Evolutionary conservation across 2,329 filamentous ascomycete species (phyloP).

Genomic region (Colletotrichum tofieldiae): DNA sequence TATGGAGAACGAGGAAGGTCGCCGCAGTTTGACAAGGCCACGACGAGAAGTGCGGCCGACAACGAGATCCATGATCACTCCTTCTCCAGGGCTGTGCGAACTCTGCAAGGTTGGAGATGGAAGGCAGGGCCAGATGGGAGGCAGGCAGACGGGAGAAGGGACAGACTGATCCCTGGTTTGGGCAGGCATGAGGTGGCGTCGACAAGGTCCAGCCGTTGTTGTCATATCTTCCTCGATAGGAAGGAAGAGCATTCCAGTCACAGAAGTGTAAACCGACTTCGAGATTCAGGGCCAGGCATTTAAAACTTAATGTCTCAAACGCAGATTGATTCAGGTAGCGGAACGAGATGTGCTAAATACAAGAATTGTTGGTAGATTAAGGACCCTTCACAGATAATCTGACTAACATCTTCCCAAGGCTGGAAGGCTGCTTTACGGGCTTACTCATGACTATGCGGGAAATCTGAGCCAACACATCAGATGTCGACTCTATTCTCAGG

Average conservation of each 20-base stretch:
- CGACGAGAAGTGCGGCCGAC: background rate
- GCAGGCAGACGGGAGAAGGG: slow-evolving; percentile 17
- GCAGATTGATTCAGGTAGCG: background rate
- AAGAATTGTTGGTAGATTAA: background rate
- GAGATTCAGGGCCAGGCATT: background rate
- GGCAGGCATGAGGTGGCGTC: slow-evolving; percentile 36
- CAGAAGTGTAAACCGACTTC: background rate
- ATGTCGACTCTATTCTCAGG: too few relatives aligned
- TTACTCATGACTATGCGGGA: background rate
- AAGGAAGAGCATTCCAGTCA: slow-evolving; percentile 27
- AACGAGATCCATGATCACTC: slow-evolving; percentile 30
- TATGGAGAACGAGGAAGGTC: slow-evolving; percentile 12
- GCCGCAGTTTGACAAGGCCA: background rate
- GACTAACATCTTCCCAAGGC: background rate
- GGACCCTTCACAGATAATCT: background rate
- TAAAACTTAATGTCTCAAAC: background rate
- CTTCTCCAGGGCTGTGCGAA: slow-evolving; percentile 23
- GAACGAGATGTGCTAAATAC: background rate
- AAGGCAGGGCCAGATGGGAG: slow-evolving; percentile 14
- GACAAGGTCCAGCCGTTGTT: slow-evolving; percentile 24
- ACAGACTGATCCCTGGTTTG: slow-evolving; percentile 18
- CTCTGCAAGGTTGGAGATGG: slow-evolving; percentile 11
- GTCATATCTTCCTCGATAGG: slow-evolving; percentile 33
- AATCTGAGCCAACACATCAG: background rate
- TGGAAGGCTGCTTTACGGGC: background rate